phyloP scores from a whole-genome alignment of 1,284 basidiomycete species.

The Moesziomyces sp. region DNA sequence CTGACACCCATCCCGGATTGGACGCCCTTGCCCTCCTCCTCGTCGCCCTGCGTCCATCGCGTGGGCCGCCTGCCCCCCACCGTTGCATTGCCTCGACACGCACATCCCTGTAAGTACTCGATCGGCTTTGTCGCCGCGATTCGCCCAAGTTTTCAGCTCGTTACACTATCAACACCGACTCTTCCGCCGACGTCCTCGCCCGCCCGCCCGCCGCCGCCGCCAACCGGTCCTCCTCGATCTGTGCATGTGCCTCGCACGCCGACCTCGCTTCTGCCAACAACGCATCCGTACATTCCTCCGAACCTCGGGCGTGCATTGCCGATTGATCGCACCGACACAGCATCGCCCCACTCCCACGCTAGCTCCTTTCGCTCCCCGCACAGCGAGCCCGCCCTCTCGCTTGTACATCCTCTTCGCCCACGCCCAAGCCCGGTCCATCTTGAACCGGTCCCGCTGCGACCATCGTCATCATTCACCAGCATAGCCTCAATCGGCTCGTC shows the following conservation, averaged over 20 bases:
- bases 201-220: background rate
- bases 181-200: background rate
- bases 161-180: too few relatives aligned
- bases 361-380: constrained; percentile 10
- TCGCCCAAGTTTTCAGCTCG: too few relatives aligned
- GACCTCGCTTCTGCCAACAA: constrained; percentile 1
- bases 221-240: background rate
- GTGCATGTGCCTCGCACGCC: background rate
- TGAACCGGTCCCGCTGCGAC: background rate
- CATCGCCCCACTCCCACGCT: constrained; percentile 41
- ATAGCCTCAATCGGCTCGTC: constrained; percentile 13
- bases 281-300: constrained; percentile 6
- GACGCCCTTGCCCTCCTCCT: background rate
- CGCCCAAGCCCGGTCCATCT: background rate
- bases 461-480: too few relatives aligned
- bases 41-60: background rate
- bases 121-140: too few relatives aligned
- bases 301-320: background rate
- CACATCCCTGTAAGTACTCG: too few relatives aligned
- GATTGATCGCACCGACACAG: background rate
- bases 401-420: background rate
- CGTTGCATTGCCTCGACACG: too few relatives aligned
- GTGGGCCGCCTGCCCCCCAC: background rate
- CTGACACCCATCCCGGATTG: constrained; percentile 5
- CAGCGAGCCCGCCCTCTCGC: background rate